Percentiles rank a stretch among this genome's conserved stretches.
Conservation (phyloP, 2,329 filamentous ascomycete species). For the Xylogone sp. region DNA sequence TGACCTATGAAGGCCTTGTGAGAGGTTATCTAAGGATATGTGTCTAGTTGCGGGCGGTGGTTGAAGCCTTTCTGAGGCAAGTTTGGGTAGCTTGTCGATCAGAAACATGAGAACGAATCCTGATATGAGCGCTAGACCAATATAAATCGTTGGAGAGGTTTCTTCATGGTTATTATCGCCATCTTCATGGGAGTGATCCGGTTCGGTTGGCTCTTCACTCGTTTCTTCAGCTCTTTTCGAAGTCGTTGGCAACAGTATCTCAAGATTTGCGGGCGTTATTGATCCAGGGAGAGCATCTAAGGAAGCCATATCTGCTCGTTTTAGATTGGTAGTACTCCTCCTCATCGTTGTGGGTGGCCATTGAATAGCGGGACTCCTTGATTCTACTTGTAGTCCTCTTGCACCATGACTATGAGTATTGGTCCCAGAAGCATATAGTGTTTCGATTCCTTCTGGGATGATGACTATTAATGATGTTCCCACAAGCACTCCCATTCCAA, state of each 20-base stretch:
- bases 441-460: conserved; percentile 93
- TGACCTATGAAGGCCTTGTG: conserved; percentile 38
- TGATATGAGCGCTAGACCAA: conserved; percentile 80
- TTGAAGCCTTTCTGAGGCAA: conserved; percentile 63
- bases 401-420: conserved; percentile 18
- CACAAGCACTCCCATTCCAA: conserved; percentile 91
- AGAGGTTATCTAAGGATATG: conserved; percentile 83
- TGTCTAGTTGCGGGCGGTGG: conserved; percentile 69
- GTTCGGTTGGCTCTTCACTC: not conserved
- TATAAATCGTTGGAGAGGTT: conserved; percentile 64
- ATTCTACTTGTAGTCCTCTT: not conserved
- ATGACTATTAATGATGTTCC: conserved; percentile 96
- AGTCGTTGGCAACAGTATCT: not conserved
- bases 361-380: not conserved
- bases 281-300: conserved; percentile 6
- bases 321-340: conserved; percentile 5
- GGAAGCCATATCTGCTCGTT: not conserved
- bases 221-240: not conserved
- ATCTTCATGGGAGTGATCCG: conserved; percentile 28
- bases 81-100: conserved; percentile 78
- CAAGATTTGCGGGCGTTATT: conserved; percentile 5
- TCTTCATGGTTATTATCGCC: conserved; percentile 39
- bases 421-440: conserved; percentile 62
- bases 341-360: conserved; percentile 15
- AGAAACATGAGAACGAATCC: conserved; percentile 98